Base-by-base conservation (phyloP, 768 basidiomycete species). In the Mycena capillaripes region DNA sequence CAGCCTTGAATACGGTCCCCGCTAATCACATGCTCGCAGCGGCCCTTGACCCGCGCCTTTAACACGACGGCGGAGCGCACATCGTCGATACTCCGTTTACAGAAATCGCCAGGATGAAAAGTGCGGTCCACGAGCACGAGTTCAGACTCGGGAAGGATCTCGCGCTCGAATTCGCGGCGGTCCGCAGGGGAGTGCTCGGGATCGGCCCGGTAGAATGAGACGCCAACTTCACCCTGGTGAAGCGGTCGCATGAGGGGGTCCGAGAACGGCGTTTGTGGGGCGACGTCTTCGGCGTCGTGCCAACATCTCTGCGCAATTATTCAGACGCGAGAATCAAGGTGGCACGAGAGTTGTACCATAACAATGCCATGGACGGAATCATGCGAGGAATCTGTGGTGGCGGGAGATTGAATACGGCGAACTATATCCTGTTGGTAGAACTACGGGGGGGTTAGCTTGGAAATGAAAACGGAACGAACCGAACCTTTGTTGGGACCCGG, bases 261-360 rank as follows among this genome's bases (percentile, higher is more conserved):
- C 48, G 84, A 75, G 66, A 85, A 77, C 21, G 81, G 81, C 40
- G 83, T 82, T 30, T 83, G 79, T 4, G 85, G 82, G 36, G 86
- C 87, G 17, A 89, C 78, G 70, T 95, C 94, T 74, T 97, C 95
- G 12, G 91, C 90, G 79, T 96, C 95, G 72, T 95, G 92, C 96
- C 95, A 97, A 77, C 92, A 95, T 82, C 94, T 90, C 95, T 97
- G 78, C 11, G 61, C 44, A n/a, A 50, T 4, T 50, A 30, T 19
- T 55, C 21, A 53, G 61, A 66, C 10, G 66, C 56, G 23, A 44
- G 11, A 58, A 21, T 25, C 10, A 46, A 34, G 56, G 36, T 42
- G 69, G 27, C 68, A 34, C 25, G 42, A 27, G 66, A 25, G 58
- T 76, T 85, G 70, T 79, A 94, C 95, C 82, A 95, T 80, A 58